Conservation (phyloP, 1,284 basidiomycete genomes). For the Tylopilus orsonianus region DNA sequence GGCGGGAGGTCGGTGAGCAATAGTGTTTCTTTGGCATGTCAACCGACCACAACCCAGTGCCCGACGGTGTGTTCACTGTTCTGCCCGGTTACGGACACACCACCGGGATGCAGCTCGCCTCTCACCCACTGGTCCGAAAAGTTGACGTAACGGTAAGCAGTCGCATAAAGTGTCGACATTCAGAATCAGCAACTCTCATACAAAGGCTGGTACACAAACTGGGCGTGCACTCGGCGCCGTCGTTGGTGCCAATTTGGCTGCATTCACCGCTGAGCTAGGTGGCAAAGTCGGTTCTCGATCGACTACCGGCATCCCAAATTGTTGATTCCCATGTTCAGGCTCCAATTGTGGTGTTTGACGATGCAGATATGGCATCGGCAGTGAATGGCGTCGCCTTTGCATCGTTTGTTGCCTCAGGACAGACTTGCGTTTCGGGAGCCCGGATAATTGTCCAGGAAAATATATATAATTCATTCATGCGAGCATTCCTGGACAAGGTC, state of each 20-base stretch:
- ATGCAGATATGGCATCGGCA: slow-evolving; percentile 66
- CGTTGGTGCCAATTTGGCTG: slow-evolving; percentile 69
- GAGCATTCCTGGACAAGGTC: slow-evolving; percentile 59
- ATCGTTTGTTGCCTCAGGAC: slow-evolving; percentile 81
- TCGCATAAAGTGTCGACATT: neutral
- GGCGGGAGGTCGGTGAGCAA: slow-evolving; percentile 56
- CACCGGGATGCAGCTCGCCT: slow-evolving; percentile 64
- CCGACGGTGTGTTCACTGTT: slow-evolving; percentile 70
- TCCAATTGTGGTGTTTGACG: slow-evolving; percentile 74
- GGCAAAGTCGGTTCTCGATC: slow-evolving; percentile 56
- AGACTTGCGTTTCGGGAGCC: slow-evolving; percentile 82
- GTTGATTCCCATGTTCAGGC: slow-evolving; percentile 50
- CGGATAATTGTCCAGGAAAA: slow-evolving; percentile 67
- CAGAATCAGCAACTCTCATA: slow-evolving; percentile 5
- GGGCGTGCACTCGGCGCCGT: slow-evolving; percentile 69
- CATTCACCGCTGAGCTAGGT: slow-evolving; percentile 78
- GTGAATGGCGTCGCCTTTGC: slow-evolving; percentile 81
- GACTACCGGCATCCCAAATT: neutral
- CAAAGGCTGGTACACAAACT: slow-evolving; percentile 73
- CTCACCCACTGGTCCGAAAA: slow-evolving; percentile 67
- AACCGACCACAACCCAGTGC: slow-evolving; percentile 46
- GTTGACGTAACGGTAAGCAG: slow-evolving; percentile 75
- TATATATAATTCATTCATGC: slow-evolving; percentile 69
- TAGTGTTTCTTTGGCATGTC: neutral
- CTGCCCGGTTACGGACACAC: slow-evolving; percentile 67